Evolutionary conservation across 176 grass and related monocot species (phyloP), one percentile per base, ranked within the genome.

Genomic region (Juncus effusus): DNA sequence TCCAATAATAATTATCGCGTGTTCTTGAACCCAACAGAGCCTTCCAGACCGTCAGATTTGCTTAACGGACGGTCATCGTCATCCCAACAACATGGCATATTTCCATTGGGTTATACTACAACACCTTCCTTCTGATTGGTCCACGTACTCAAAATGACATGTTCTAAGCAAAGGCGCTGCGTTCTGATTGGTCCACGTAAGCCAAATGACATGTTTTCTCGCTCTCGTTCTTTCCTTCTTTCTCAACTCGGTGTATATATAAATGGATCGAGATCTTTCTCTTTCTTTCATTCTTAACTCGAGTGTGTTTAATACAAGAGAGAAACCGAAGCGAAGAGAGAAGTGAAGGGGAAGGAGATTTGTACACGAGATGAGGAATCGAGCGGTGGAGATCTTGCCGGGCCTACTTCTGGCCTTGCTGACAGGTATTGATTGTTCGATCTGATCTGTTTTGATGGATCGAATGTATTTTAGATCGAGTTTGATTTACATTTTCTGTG

Each of bases 91-190:
- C 67, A 79, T 54, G 38, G 51, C 77, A 44, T 56, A 53, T 44
- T 56, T 49, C 36, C 7, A 79, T 72, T 79, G 77, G 77, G 5
- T 1, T 19, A 58, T 71, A 55, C n/a, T 47, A 42, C 14, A 3
- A 10, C 36, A 11, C 16, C 16, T 5, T 11, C 19, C 39, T 39
- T 70, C 28, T 40, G 2, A 78, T 78, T 78, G 76, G 76, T 35
- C 76, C 76, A 78, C 76, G 76, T 70, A 10, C 60, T 53, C 76
- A 16, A 4, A 40, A 70, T 70, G 76, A 78, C 64, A 62, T 78
- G 76, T 78, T 58, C 16, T 62, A 39, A 28, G 19, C 19, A 28
- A 28, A 28, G 19, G 19, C 0, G 19, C 19, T 47, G 44, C 38
- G 15, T 45, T 67, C 63, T 67, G 36, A 40, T 19, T 67, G 11